Evolutionary conservation across 306 rosid genomes (phyloP).

Genomic region (Inga laurina): DNA sequence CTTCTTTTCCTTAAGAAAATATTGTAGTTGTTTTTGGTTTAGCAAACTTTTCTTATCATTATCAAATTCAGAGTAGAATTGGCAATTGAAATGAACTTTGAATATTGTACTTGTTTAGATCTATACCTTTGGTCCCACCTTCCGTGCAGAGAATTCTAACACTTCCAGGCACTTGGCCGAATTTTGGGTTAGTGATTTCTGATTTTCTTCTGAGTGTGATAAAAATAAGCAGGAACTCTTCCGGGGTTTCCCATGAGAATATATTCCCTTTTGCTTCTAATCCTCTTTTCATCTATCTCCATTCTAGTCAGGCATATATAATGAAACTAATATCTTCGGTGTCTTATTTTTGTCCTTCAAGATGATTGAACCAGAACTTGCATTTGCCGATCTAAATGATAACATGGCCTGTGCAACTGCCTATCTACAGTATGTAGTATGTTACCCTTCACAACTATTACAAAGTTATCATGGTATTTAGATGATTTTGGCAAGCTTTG

Average conservation of each 20-base stretch:
- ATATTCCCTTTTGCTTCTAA: constrained; percentile 14
- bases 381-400: constrained; percentile 94
- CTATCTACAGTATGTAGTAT: constrained; percentile 96
- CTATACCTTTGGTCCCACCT: constrained; percentile 97
- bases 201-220: constrained; percentile 9
- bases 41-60: not conserved
- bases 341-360: constrained; percentile 38
- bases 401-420: constrained; percentile 99
- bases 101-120: constrained; percentile 50
- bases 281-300: constrained; percentile 5
- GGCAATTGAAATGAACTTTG: constrained; percentile 25
- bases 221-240: constrained; percentile 8
- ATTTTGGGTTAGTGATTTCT: constrained; percentile 74
- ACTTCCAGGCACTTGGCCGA: constrained; percentile 98
- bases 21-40: not conserved
- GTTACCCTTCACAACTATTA: constrained; percentile 50
- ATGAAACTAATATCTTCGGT: constrained; percentile 18
- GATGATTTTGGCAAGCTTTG: constrained; percentile 27
- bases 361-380: constrained; percentile 99
- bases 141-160: constrained; percentile 94
- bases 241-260: not conserved
- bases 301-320: constrained; percentile 9
- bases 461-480: constrained; percentile 23
- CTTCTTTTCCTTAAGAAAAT: not conserved
- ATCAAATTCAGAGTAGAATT: constrained; percentile 30